These are phyloP conservation scores for Exophiala sp. DNA, from an alignment of 2,329 filamentous ascomycete species.

Conservation along the genomic window DNA sequence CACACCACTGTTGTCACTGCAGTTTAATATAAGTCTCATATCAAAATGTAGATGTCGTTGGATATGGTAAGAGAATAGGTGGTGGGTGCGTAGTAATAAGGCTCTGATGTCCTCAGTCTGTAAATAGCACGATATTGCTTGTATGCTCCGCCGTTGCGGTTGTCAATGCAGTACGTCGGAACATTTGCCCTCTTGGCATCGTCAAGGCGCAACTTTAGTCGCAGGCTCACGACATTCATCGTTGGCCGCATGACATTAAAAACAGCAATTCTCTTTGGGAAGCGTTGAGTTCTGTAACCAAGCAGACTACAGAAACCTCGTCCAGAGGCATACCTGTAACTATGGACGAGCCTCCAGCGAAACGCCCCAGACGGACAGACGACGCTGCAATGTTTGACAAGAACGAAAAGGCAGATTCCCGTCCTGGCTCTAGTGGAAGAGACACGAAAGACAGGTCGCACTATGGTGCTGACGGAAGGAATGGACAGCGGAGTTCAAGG, in stretches of 20 bases:
- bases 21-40: too few species aligned
- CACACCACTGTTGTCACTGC: too few species aligned
- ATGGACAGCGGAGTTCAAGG: slow-evolving; percentile 9
- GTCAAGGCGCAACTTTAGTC: neutral
- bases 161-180: neutral
- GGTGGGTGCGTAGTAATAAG: too few species aligned
- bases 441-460: slow-evolving; percentile 28
- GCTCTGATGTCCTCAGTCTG: too few species aligned
- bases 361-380: slow-evolving; percentile 50
- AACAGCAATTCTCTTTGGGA: neutral
- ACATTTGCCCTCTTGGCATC: neutral
- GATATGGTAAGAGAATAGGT: too few species aligned
- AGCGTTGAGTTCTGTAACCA: too few species aligned
- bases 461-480: slow-evolving; percentile 22
- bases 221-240: neutral
- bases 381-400: slow-evolving; percentile 58
- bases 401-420: slow-evolving; percentile 31
- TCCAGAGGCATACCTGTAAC: neutral
- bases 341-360: slow-evolving; percentile 51
- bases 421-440: slow-evolving; percentile 37
- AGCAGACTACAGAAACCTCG: neutral
- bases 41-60: too few species aligned
- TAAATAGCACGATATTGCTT: too few species aligned
- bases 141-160: too few species aligned
- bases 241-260: neutral